phyloP scores from a whole-genome alignment of 1,139 yeast species.

The Candida sanyaensis region DNA sequence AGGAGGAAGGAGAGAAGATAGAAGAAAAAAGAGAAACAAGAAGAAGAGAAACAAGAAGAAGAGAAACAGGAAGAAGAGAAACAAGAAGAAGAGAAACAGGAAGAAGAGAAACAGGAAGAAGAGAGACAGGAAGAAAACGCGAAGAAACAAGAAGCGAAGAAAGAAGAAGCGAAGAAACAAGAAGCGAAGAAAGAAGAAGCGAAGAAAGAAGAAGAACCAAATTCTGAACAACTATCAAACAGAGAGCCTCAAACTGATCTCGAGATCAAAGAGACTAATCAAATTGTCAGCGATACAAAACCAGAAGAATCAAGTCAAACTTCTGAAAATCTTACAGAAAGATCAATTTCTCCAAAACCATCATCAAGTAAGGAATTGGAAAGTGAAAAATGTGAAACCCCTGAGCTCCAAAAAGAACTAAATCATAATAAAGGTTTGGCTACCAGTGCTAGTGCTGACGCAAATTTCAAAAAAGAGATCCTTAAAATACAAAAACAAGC shows the following conservation, averaged over 20 bases:
- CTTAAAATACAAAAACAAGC: background rate
- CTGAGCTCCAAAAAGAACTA: background rate
- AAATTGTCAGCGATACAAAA: background rate
- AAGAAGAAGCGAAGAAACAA: background rate
- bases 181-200: background rate
- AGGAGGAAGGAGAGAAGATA: background rate
- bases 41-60: constrained; percentile 3
- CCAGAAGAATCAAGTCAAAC: constrained; percentile 1
- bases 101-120: background rate
- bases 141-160: background rate
- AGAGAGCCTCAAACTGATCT: no score
- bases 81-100: constrained; percentile 11
- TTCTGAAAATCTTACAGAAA: background rate
- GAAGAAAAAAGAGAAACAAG: constrained; percentile 1
- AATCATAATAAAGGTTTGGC: no score
- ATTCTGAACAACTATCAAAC: no score
- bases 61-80: constrained; percentile 8
- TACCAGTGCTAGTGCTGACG: no score
- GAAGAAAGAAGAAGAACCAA: no score
- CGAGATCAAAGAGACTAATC: background rate
- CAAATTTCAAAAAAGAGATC: background rate
- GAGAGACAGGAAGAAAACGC: no score
- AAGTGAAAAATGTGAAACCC: background rate
- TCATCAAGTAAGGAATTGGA: background rate
- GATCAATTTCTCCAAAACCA: background rate